These are phyloP conservation scores for Voacanga thouarsii DNA, from an alignment of 257 asterid species.

Conservation along the genomic window DNA sequence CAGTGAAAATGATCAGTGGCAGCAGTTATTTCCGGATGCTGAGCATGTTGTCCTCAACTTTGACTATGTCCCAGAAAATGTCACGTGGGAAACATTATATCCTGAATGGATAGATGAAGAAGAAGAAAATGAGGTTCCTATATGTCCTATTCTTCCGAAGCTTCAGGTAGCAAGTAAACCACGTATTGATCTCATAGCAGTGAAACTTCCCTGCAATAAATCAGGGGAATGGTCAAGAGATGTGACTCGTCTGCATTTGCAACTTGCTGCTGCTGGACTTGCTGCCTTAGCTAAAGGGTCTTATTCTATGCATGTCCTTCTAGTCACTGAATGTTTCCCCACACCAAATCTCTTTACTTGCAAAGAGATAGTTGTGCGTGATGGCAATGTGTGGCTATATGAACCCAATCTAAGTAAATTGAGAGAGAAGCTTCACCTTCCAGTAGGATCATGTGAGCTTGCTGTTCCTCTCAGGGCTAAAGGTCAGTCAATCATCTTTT, in stretches of 20 bases:
- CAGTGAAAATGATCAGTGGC: conserved; percentile 60
- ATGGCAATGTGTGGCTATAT: conserved; percentile 79
- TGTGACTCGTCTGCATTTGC: conserved; percentile 83
- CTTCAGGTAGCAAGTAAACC: conserved; percentile 58
- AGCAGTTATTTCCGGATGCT: conserved; percentile 58
- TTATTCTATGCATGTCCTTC: conserved; percentile 61
- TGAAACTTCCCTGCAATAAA: conserved; percentile 82
- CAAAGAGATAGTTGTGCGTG: conserved; percentile 63
- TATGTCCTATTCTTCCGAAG: conserved; percentile 71
- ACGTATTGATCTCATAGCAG: conserved; percentile 69
- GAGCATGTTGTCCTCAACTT: conserved; percentile 59
- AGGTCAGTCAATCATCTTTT: conserved; percentile 38
- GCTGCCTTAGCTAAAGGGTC: conserved; percentile 70
- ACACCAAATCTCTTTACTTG: conserved; percentile 81
- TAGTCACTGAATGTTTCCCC: conserved; percentile 78
- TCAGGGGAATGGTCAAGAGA: conserved; percentile 77
- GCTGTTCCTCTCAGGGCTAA: conserved; percentile 66
- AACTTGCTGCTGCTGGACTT: conserved; percentile 75
- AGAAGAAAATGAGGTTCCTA: conserved; percentile 80
- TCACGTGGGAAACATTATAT: conserved; percentile 83
- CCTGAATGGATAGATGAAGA: conserved; percentile 99
- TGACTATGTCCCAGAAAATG: conserved; percentile 46
- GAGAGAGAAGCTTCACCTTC: conserved; percentile 77
- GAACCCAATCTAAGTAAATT: conserved; percentile 56
- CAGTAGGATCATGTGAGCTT: conserved; percentile 94